phyloP scores from a whole-genome alignment of 1,284 basidiomycete species.

The Takashimella koratensis region DNA sequence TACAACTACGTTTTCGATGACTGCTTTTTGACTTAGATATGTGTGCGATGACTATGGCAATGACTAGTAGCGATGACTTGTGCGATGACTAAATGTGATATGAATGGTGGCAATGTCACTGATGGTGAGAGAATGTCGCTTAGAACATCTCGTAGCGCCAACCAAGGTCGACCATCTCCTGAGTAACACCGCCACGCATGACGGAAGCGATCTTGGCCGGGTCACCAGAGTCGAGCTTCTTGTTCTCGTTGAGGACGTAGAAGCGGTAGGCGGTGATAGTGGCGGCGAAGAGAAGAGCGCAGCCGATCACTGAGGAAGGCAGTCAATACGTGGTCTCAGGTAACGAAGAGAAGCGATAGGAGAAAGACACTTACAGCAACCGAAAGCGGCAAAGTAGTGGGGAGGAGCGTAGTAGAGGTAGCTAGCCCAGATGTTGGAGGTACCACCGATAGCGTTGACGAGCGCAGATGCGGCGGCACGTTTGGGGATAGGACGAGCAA shows the following conservation, averaged over 20 bases:
- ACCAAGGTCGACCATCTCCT: slow-evolving; percentile 21
- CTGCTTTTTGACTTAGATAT: too few relatives aligned
- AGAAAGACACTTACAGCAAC: not conserved
- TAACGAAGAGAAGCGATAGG: not conserved
- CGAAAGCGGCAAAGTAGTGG: slow-evolving; percentile 41
- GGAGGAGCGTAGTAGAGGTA: slow-evolving; percentile 42
- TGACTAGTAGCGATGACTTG: too few relatives aligned
- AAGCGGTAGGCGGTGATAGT: slow-evolving; percentile 17
- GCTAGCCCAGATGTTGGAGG: slow-evolving; percentile 46
- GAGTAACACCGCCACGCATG: slow-evolving; percentile 18
- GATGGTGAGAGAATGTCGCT: not conserved
- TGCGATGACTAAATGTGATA: too few relatives aligned
- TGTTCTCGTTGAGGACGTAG: slow-evolving; percentile 13
- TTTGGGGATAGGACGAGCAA: slow-evolving; percentile 46
- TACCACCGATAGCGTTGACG: slow-evolving; percentile 46
- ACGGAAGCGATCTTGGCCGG: not conserved
- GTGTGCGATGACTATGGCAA: too few relatives aligned
- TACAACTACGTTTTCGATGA: too few relatives aligned
- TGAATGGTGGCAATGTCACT: too few relatives aligned
- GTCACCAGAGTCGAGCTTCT: slow-evolving; percentile 13
- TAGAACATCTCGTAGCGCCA: slow-evolving; percentile 15
- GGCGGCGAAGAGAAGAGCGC: slow-evolving; percentile 12
- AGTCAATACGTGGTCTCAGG: not conserved
- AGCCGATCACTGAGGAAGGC: slow-evolving; percentile 11
- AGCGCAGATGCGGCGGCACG: slow-evolving; percentile 44